Base-by-base conservation (phyloP, 1,139 yeast genomes). In the Zhuliangozyma blackwelliae region DNA sequence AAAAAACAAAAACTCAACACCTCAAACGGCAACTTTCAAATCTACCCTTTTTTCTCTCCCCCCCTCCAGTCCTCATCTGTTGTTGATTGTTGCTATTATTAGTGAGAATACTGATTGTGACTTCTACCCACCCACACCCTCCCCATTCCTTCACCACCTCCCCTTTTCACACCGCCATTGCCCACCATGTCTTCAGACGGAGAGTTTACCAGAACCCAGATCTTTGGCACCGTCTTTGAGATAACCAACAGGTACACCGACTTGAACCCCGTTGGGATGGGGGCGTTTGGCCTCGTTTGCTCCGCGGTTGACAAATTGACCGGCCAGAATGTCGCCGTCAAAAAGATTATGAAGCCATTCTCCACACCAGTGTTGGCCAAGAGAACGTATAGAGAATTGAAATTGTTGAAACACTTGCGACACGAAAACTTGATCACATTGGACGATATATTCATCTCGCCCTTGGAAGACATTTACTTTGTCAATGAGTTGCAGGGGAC, bases 211-310 rank as follows among this genome's bases (percentile, higher is more conserved):
- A 60, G 76, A 50, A 68, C 72, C 30, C 85, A 82, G 57, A 82
- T 82, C 44, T 82, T 82, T 54, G 96, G 96, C 36, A 88, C 96
- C 3, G 89, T 87, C 33, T 89, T 92, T 59, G 98, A 92, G 63
- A 89, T 92, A 50, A 92, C 98, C 36, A 83, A 79, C 53, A 68
- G 96, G 47, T 92, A 92, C 64, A 79, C 89, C 16, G 96, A 92
- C 55, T 73, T 92, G 45, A 92, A 89, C 54, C 98, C 98, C 3
- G 97, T 92, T 35, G 98, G 98, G 1, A 92, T 92, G 98, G 98
- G 98, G 27, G 98, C 98, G 9, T 92, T 92, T 57, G 98, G 98
- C 7, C 76, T 92, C 28, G 99, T 92, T 33, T 92, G 99, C 62
- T 88, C 97, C 6, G 99, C 98, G 1, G 78, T 83, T 39, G 98